phyloP scores from a whole-genome alignment of 108 stramenopile species.

The Cylindrotheca closterium region DNA sequence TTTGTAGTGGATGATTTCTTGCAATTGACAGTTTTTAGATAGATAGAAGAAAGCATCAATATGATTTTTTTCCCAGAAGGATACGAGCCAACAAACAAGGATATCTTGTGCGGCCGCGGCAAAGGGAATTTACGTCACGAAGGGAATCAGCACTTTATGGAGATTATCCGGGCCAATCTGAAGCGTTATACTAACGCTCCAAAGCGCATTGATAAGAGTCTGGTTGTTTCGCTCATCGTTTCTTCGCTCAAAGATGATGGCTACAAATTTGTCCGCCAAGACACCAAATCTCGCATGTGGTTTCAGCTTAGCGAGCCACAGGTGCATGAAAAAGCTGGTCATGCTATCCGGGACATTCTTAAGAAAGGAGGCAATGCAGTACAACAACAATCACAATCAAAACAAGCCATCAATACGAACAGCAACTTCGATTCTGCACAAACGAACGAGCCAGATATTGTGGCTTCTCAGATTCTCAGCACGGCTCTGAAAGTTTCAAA shows the following conservation, averaged over 20 bases:
- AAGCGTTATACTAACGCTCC: conserved; percentile 19
- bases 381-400: neutral
- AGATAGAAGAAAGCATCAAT: too few species aligned
- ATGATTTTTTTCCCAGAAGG: neutral
- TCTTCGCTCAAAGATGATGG: conserved; percentile 13
- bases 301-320: conserved; percentile 12
- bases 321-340: conserved; percentile 35
- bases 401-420: conserved; percentile 3
- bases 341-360: conserved; percentile 34
- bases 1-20: too few species aligned
- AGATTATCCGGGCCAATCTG: conserved; percentile 17
- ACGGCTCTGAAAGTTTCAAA: neutral
- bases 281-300: conserved; percentile 20
- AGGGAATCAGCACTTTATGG: conserved; percentile 38
- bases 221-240: conserved; percentile 28
- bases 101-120: conserved; percentile 49
- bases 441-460: neutral
- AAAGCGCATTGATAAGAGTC: conserved; percentile 13
- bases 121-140: conserved; percentile 28
- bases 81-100: conserved; percentile 8
- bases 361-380: neutral
- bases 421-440: too few species aligned
- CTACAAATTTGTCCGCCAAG: conserved; percentile 26
- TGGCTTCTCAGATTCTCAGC: neutral
- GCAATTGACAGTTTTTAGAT: too few species aligned